Base-by-base conservation (phyloP, 495 filamentous ascomycete species). In the Talaromyces nanjingensis region DNA sequence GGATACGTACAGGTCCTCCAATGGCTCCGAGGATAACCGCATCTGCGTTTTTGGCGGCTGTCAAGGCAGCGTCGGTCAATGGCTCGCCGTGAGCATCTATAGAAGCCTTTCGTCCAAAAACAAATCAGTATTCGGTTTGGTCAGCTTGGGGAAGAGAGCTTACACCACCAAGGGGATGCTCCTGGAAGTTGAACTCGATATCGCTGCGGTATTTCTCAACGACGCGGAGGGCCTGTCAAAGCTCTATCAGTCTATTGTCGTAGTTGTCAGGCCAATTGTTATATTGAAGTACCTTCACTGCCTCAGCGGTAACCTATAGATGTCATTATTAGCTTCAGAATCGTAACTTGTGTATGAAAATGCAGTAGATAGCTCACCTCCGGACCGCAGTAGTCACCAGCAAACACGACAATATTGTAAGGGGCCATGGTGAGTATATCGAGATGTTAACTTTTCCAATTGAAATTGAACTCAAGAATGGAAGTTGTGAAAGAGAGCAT, bases 11-110 rank as follows among this genome's bases (percentile, higher is more conserved):
- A 16, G 94, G 94, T 47, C 94, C 94, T 68, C 94, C 94, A 70
- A 98, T 96, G 64, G 94, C 94, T 62, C 94, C 94, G 34, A 98
- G 86, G 63, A 98, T 84, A 61, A 98, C 87, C 34, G 93, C 94
- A 73, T 98, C 92, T 60, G 96, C 93, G 53, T 83, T 79, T 79
- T 96, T 96, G 65, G 93, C 93, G 12, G 92, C 93, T 8, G 76
- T 75, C 66, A 98, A 88, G 65, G 94, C 92, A 66, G 88, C 85
- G 64, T 93, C 90, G 49, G 93, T 94, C 62, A 98, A 81, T 18
- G 94, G 87, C 7, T 78, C 80, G 62, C 88, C 88, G 67, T 86
- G 87, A 8, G 85, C 87, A 69, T 97, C 89, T 75, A 98, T 98
- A 45, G 94, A 97, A 72, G 87, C 87, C 78, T 62, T 55, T 11